phyloP scores from a whole-genome alignment of 2,329 filamentous ascomycete species.

The Ascochyta lentis region DNA sequence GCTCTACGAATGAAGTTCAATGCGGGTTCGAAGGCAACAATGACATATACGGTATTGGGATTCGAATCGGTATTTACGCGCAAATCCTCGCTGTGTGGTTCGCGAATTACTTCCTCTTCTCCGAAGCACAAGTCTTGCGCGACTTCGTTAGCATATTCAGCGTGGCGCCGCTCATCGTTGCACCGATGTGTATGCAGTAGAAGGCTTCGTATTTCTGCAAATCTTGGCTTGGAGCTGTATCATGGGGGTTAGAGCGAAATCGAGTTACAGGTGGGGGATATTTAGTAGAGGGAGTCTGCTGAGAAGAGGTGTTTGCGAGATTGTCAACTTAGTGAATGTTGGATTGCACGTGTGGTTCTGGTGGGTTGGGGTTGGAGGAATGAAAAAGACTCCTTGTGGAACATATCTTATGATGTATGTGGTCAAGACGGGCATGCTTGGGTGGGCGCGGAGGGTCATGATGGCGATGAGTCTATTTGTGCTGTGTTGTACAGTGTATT shows the following conservation, averaged over 20 bases:
- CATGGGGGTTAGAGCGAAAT: conserved; percentile 14
- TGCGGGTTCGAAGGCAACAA: conserved; percentile 58
- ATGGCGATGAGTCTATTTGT: conserved; percentile 21
- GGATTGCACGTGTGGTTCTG: conserved; percentile 31
- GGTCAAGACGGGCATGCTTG: conserved; percentile 27
- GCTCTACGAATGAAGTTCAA: not conserved
- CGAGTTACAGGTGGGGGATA: not conserved
- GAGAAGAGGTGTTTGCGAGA: conserved; percentile 4
- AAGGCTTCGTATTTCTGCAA: conserved; percentile 30
- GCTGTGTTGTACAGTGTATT: conserved; percentile 13
- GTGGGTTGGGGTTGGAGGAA: conserved; percentile 27
- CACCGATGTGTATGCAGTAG: conserved; percentile 27
- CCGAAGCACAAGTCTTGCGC: conserved; percentile 27
- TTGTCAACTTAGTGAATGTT: conserved; percentile 12
- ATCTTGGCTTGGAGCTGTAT: conserved; percentile 27
- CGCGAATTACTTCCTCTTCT: conserved; percentile 34
- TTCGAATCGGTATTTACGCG: conserved; percentile 39
- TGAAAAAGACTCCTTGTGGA: conserved; percentile 27
- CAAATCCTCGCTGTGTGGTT: conserved; percentile 38
- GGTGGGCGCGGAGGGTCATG: conserved; percentile 28
- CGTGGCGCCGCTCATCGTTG: conserved; percentile 27
- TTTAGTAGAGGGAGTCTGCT: conserved; percentile 4
- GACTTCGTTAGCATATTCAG: conserved; percentile 32
- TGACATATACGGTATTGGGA: conserved; percentile 39
- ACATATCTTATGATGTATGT: conserved; percentile 25